A percentile compares a stretch with the other conserved stretches of the same genome.
These are phyloP conservation scores for Penicillium bialowiezense DNA, from an alignment of 495 filamentous ascomycete species.

Conservation along the genomic window DNA sequence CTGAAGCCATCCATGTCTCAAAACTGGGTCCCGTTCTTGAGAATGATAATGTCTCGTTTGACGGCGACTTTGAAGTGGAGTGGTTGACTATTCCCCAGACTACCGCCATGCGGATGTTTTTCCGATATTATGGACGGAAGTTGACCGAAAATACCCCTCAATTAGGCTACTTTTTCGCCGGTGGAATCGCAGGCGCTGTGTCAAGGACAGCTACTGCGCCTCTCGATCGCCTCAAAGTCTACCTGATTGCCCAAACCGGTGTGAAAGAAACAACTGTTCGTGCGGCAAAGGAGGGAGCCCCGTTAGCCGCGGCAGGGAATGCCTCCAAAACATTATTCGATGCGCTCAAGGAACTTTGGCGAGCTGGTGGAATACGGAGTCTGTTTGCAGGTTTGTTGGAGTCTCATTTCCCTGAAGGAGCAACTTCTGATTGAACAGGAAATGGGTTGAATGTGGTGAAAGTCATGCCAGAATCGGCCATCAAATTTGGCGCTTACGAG, in stretches of 20 bases:
- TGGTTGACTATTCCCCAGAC: conserved; percentile 43
- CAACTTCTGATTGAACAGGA: conserved; percentile 49
- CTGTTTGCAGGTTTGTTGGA: conserved; percentile 81
- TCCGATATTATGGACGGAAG: conserved; percentile 52
- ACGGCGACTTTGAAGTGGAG: conserved; percentile 43
- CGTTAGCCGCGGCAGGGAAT: conserved; percentile 62
- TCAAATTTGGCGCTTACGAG: conserved; percentile 95
- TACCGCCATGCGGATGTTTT: conserved; percentile 48
- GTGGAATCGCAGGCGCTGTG: conserved; percentile 85
- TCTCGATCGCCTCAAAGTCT: conserved; percentile 95
- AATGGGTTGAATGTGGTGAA: conserved; percentile 97
- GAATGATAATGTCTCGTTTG: conserved; percentile 29
- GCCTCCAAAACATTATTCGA: conserved; percentile 65
- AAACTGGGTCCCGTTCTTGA: conserved; percentile 25
- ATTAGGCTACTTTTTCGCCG: conserved; percentile 96
- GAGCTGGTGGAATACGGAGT: conserved; percentile 81
- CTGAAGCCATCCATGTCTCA: conserved; percentile 28
- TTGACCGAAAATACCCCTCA: conserved; percentile 63
- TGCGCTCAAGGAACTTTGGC: conserved; percentile 75
- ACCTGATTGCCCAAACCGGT: conserved; percentile 88
- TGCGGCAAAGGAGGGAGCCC: conserved; percentile 69
- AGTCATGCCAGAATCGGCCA: conserved; percentile 96
- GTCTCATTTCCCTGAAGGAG: not conserved
- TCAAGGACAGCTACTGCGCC: conserved; percentile 93
- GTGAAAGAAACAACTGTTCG: conserved; percentile 55